Base-by-base conservation (phyloP, 768 basidiomycete species). In the Boletus sp. region DNA sequence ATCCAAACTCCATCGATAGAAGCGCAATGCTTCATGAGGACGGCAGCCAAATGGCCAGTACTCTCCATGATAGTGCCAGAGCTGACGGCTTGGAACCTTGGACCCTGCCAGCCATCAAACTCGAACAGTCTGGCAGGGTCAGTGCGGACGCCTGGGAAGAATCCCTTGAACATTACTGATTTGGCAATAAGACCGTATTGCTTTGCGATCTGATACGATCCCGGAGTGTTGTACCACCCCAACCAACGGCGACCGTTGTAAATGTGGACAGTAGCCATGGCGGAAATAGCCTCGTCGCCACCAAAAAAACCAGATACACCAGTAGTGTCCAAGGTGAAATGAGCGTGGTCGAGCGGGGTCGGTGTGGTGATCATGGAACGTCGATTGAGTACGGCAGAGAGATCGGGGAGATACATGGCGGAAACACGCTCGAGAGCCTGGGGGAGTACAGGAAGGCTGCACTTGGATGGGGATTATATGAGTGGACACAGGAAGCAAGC, bases 201-300 rank as follows among this genome's bases (percentile, higher is more conserved):
- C 55, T 62, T 72, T 20, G 65, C 71, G 18, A 70, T 60, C 9
- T 57, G 60, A 54, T 64, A 68, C 20, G 67, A 62, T 37, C 72
- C 72, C 5, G 72, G 72, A 7, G 72, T 66, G 49, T 73, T 73
- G 53, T 73, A 73, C 68, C 67, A 73, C 2, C 72, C 72, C 12
- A 70, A 49, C 66, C 67, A 73, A 29, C 58, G 64, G 20, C 61
- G 54, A 2, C 61, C 63, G 37, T 57, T 53, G 48, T 62, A 69
- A n/a, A 73, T 20, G 18, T 67, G 70, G 5, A 67, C 68, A 14
- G 66, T 64, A 10, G 63, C 61, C 65, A 72, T 67, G 7, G 72
- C 68, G 9, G 72, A 66, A 20, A 72, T 58, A 0, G 72, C 72
- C 20, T 71, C 70, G 12, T 71, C 64, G 4, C 72, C 72, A 37